phyloP scores from a whole-genome alignment of 2,329 filamentous ascomycete genomes.

The Neurospora sp. region DNA sequence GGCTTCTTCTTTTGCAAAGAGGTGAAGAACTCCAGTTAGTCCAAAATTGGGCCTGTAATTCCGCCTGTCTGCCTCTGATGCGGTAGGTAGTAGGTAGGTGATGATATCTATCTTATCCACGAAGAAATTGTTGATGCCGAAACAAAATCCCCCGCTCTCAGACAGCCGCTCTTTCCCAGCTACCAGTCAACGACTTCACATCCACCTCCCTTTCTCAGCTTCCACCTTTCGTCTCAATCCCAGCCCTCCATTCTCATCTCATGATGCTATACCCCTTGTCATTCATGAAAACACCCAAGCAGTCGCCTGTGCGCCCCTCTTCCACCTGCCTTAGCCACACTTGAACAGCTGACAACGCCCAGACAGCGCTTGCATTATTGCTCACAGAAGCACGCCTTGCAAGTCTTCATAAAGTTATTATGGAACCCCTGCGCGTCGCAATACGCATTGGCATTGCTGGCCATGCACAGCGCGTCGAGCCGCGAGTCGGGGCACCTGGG shows the following conservation, averaged over 20 bases:
- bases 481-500: constrained; percentile 10
- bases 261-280: too few relatives aligned
- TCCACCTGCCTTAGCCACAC: too few relatives aligned
- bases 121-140: background rate
- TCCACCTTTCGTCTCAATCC: background rate
- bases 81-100: background rate
- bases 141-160: background rate
- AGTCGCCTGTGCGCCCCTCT: too few relatives aligned
- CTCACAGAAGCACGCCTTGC: constrained; percentile 8
- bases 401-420: constrained; percentile 10
- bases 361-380: background rate
- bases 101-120: background rate
- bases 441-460: constrained; percentile 8
- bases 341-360: too few relatives aligned
- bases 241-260: background rate
- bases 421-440: constrained; percentile 13
- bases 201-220: background rate
- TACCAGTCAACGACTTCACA: background rate
- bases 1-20: background rate
- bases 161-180: background rate
- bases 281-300: too few relatives aligned
- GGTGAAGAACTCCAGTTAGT: background rate
- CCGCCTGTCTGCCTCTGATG: too few relatives aligned
- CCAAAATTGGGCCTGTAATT: too few relatives aligned
- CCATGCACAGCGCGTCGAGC: constrained; percentile 9